Conservation (phyloP, 192 early-diverging fungal genomes). For the Mortierella antarctica region DNA sequence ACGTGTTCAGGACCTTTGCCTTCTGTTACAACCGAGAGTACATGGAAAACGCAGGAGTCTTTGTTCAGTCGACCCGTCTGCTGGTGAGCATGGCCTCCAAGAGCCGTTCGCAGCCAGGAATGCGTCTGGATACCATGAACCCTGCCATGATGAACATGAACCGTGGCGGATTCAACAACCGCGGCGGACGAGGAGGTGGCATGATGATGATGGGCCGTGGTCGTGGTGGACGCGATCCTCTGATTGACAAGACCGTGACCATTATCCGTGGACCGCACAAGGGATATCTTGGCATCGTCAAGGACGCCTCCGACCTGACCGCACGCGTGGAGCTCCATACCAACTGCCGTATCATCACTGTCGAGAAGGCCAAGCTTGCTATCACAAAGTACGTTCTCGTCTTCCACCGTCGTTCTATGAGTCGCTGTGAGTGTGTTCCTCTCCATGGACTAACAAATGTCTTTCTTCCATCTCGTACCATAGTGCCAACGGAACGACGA, state of each 20-base stretch:
- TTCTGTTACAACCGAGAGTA: constrained; percentile 84
- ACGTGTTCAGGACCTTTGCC: constrained; percentile 83
- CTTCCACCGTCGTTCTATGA: not conserved
- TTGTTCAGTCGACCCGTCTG: constrained; percentile 75
- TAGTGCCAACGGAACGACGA: constrained; percentile 50
- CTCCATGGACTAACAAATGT: not conserved
- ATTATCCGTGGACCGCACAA: constrained; percentile 92
- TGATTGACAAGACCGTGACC: constrained; percentile 84
- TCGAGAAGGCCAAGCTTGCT: constrained; percentile 81
- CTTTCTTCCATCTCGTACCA: not conserved
- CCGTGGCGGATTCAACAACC: constrained; percentile 42
- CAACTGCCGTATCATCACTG: constrained; percentile 81
- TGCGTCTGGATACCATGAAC: constrained; percentile 55
- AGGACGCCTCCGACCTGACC: constrained; percentile 76
- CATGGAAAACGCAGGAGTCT: constrained; percentile 78
- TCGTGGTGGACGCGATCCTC: constrained; percentile 61
- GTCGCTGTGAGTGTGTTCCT: too few relatives aligned
- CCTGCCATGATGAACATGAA: constrained; percentile 54
- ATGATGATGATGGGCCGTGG: constrained; percentile 63
- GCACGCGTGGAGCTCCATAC: constrained; percentile 96
- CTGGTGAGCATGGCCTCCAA: constrained; percentile 67
- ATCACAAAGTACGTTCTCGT: constrained; percentile 61
- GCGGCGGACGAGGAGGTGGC: constrained; percentile 62
- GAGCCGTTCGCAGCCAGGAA: constrained; percentile 50
- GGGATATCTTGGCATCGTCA: constrained; percentile 97